Percentiles rank a stretch among this genome's conserved stretches.
Conservation (phyloP, 2,329 filamentous ascomycete genomes). For the Cercospora sojina region DNA sequence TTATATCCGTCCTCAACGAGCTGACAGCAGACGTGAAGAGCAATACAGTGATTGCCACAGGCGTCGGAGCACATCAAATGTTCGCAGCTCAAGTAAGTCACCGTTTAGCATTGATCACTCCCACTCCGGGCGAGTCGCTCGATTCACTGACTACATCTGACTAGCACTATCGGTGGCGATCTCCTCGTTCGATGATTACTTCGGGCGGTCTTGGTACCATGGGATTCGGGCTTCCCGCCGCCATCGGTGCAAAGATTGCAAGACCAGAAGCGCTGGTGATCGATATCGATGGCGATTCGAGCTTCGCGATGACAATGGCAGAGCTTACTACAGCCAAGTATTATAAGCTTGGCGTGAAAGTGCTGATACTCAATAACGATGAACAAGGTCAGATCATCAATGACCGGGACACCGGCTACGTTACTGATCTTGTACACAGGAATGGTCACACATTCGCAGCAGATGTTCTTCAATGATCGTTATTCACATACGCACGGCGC, state of each 20-base stretch:
- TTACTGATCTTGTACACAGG: conserved; percentile 38
- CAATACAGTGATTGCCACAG: conserved; percentile 58
- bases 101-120: no score
- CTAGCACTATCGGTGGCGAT: conserved; percentile 94
- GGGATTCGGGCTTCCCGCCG: conserved; percentile 92
- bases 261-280: background rate
- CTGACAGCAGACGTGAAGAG: conserved; percentile 77
- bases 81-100: background rate
- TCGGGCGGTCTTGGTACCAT: conserved; percentile 93
- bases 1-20: conserved; percentile 86
- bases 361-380: background rate
- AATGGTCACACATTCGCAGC: conserved; percentile 98
- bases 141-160: conserved; percentile 44
- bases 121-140: no score
- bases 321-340: background rate
- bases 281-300: background rate
- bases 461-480: conserved; percentile 90
- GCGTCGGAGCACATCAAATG: background rate
- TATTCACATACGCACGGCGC: conserved; percentile 87
- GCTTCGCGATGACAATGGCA: background rate
- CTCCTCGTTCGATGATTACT: conserved; percentile 90
- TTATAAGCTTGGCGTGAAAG: background rate
- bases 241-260: conserved; percentile 55
- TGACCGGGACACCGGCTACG: no score
- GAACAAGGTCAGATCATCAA: background rate